A percentile compares a stretch with the other conserved stretches of the same genome.
Evolutionary conservation across 768 basidiomycete genomes (phyloP).

Genomic region (Mycena alexandri): DNA sequence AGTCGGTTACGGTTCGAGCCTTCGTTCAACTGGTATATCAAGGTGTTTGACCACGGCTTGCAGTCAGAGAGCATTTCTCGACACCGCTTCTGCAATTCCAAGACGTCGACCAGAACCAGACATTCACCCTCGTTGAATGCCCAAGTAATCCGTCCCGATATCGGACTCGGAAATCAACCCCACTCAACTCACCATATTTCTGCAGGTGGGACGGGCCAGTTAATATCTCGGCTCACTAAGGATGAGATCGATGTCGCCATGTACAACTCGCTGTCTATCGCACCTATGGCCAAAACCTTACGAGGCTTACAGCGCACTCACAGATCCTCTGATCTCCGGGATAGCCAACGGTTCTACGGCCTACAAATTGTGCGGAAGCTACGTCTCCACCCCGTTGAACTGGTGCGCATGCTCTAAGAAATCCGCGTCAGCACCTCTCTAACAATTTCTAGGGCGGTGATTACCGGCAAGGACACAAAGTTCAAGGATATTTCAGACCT

Average conservation of each 20-base stretch:
- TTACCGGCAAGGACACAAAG: constrained; percentile 81
- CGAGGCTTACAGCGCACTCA: constrained; percentile 74
- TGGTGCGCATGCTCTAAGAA: constrained; percentile 63
- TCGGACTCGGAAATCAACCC: constrained; percentile 40
- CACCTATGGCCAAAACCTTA: constrained; percentile 3
- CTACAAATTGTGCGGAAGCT: constrained; percentile 94
- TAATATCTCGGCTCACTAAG: constrained; percentile 80
- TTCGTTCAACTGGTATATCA: neutral
- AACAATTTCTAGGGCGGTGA: constrained; percentile 80
- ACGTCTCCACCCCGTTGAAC: constrained; percentile 89
- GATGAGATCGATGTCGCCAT: constrained; percentile 88
- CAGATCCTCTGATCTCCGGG: constrained; percentile 91
- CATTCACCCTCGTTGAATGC: constrained; percentile 90
- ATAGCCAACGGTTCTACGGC: constrained; percentile 90
- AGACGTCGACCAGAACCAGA: constrained; percentile 72
- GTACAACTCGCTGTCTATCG: constrained; percentile 52
- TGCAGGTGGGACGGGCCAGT: constrained; percentile 86
- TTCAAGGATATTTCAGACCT: constrained; percentile 82
- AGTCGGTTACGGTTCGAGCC: constrained; percentile 60
- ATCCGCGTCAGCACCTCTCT: neutral
- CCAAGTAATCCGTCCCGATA: constrained; percentile 65
- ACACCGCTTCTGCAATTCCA: constrained; percentile 92
- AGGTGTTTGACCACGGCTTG: constrained; percentile 16
- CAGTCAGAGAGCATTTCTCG: constrained; percentile 89
- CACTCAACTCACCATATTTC: constrained; percentile 22